Evolutionary conservation across 345 rosid species (phyloP), one percentile per base, ranked within the genome.

Genomic region (Toxicodendron radicans): DNA sequence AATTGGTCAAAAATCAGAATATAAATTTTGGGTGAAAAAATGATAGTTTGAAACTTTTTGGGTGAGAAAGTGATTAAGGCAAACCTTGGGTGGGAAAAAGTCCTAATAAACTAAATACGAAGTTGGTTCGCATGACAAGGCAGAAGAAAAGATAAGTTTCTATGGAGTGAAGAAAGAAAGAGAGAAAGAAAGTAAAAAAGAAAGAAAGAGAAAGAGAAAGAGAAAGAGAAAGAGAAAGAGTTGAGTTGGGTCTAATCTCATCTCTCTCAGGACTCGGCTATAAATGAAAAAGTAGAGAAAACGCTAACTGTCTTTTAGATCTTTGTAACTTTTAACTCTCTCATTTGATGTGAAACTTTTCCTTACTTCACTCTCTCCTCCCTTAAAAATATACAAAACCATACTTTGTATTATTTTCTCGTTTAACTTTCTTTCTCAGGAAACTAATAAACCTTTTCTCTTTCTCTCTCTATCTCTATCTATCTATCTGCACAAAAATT

Each of bases 261-360:
- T 30, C 46, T 10, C 41, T 30, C 9, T 30, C n/a, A n/a, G n/a
- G n/a, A n/a, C 66, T 13, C 49, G 8, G 45, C 21, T 27, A 73
- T 38, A 46, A 73, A 69, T 54, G 61, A 73, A 35, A 72, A 72
- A 27, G 80, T 72, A 51, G 62, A 56, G 76, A 72, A 72, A 77
- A 72, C 64, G 70, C 60, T 69, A 58, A 63, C 73, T 33, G 57
- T 64, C 72, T 52, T 71, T 71, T 66, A 21, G 53, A 27, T 70
- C 61, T 67, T 58, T 56, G 58, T 43, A 17, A 58, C 65, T 58
- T 69, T 66, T 62, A 63, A 32, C 30, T 24, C 41, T 38, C n/a
- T 56, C 23, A 4, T 60, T 32, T 61, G 75, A 60, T 61, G 68
- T 72, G 75, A 72, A 48, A 61, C 48, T 51, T 72, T 61, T 20